Evolutionary conservation across 208 protist species (phyloP).

Genomic region (Zelonia costaricensis): DNA sequence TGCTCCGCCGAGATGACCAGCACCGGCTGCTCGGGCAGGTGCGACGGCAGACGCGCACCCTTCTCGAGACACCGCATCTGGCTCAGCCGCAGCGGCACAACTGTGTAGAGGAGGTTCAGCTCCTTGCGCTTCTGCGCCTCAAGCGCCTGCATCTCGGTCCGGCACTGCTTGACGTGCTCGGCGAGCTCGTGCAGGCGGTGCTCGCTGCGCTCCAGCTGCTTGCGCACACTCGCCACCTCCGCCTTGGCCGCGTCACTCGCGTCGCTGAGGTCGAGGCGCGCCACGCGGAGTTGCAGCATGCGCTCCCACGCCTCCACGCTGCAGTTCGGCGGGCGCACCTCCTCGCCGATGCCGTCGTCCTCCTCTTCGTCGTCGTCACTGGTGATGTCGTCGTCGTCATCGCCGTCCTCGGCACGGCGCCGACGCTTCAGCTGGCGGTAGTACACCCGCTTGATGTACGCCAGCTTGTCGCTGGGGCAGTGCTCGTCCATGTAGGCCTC

Average conservation of each 20-base stretch:
- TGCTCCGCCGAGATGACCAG: slow-evolving; percentile 78
- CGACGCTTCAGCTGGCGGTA: slow-evolving; percentile 93
- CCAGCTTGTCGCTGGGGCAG: slow-evolving; percentile 63
- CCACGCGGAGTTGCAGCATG: slow-evolving; percentile 90
- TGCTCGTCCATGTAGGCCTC: slow-evolving; percentile 84
- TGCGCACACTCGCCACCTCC: slow-evolving; percentile 22
- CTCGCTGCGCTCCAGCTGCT: slow-evolving; percentile 46
- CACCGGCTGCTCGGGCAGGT: slow-evolving; percentile 56
- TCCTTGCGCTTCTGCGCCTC: slow-evolving; percentile 94
- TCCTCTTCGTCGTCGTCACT: slow-evolving; percentile 85
- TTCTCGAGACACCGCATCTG: slow-evolving; percentile 79
- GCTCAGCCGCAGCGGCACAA: slow-evolving; percentile 83
- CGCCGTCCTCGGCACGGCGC: slow-evolving; percentile 53
- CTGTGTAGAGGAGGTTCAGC: slow-evolving; percentile 95
- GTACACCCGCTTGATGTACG: slow-evolving; percentile 91
- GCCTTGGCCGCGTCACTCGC: slow-evolving; percentile 70
- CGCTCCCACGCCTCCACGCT: slow-evolving; percentile 79
- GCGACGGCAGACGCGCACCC: slow-evolving; percentile 39
- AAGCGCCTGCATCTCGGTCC: slow-evolving; percentile 87
- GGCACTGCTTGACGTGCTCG: slow-evolving; percentile 55
- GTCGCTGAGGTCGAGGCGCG: slow-evolving; percentile 91
- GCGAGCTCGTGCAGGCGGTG: slow-evolving; percentile 74
- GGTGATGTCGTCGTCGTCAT: slow-evolving; percentile 83
- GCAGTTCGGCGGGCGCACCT: slow-evolving; percentile 90
- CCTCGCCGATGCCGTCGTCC: slow-evolving; percentile 92